A percentile compares a stretch with the other conserved stretches of the same genome.
Evolutionary conservation across 2,329 filamentous ascomycete genomes (phyloP).

Genomic region (Cordyceps tenuipes): DNA sequence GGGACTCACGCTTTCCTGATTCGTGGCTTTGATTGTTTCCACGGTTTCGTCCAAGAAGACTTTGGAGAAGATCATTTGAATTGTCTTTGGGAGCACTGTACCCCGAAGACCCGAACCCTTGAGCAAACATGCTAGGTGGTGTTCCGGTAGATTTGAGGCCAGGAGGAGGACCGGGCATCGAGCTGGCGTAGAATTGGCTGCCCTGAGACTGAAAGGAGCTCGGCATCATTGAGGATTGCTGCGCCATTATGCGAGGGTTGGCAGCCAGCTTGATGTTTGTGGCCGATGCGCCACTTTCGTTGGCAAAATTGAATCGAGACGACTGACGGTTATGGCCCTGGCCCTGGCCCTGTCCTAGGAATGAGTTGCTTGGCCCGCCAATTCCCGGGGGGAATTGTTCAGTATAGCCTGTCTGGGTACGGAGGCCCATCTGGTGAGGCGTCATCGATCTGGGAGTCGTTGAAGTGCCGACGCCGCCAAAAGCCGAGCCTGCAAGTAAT

Average conservation of each 20-base stretch:
- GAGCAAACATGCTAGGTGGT: conserved; percentile 89
- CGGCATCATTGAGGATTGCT: conserved; percentile 83
- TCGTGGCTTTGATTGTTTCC: conserved; percentile 67
- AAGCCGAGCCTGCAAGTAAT: conserved; percentile 38
- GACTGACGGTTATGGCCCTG: conserved; percentile 72
- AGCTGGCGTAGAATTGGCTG: conserved; percentile 71
- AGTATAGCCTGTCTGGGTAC: conserved; percentile 51
- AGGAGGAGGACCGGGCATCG: conserved; percentile 87
- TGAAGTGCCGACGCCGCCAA: conserved; percentile 38
- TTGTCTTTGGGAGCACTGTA: conserved; percentile 68
- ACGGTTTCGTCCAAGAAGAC: conserved; percentile 65
- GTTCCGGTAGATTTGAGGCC: conserved; percentile 93
- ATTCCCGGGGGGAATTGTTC: conserved; percentile 54
- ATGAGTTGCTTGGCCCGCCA: conserved; percentile 36
- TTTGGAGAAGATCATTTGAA: conserved; percentile 60
- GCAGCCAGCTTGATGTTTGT: conserved; percentile 64
- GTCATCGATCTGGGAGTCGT: conserved; percentile 63
- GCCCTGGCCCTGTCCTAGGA: conserved; percentile 46
- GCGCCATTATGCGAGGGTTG: conserved; percentile 73
- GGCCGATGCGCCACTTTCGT: conserved; percentile 50
- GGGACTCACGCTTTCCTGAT: conserved; percentile 95
- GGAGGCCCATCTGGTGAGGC: conserved; percentile 65
- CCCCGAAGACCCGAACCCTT: conserved; percentile 70
- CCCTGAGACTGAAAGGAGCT: conserved; percentile 51
- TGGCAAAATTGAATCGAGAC: conserved; percentile 81